Conservation (phyloP, 202 grass and related monocot species). For the Digitaria exilis region DNA sequence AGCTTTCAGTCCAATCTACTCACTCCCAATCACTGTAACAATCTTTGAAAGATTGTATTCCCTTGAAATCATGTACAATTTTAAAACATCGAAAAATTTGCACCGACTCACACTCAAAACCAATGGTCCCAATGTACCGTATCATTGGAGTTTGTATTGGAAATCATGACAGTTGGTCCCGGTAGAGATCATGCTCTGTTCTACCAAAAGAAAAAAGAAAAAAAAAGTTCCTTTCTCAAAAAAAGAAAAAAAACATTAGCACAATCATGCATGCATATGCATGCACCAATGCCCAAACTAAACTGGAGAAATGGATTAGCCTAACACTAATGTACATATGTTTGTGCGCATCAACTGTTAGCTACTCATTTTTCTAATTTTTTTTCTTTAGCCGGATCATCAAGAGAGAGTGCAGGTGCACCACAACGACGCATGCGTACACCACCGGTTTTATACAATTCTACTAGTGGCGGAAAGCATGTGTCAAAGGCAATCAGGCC, state of each 20-base stretch:
- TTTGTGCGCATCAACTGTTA: not conserved
- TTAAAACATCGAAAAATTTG: not conserved
- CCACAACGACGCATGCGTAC: conserved; percentile 20
- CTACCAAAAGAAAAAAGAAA: not conserved
- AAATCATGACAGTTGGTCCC: not conserved
- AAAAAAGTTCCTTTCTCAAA: too few relatives aligned
- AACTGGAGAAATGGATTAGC: not conserved
- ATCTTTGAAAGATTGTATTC: not conserved
- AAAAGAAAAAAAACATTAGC: not conserved
- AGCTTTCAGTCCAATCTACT: not conserved
- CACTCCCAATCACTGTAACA: not conserved
- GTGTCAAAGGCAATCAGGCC: conserved; percentile 58
- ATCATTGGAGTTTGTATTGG: not conserved
- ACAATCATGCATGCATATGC: not conserved
- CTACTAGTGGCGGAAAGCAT: conserved; percentile 34
- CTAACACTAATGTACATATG: not conserved
- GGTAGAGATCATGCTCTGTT: not conserved
- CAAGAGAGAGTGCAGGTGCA: not conserved
- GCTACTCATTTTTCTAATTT: not conserved
- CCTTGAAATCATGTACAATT: not conserved
- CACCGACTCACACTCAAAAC: not conserved
- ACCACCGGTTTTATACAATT: not conserved
- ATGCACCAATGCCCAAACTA: not conserved
- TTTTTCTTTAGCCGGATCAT: too few relatives aligned
- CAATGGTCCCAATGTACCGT: not conserved